These are phyloP conservation scores for Pugionium cornutum DNA, from an alignment of 345 rosid genomes.

Conservation along the genomic window DNA sequence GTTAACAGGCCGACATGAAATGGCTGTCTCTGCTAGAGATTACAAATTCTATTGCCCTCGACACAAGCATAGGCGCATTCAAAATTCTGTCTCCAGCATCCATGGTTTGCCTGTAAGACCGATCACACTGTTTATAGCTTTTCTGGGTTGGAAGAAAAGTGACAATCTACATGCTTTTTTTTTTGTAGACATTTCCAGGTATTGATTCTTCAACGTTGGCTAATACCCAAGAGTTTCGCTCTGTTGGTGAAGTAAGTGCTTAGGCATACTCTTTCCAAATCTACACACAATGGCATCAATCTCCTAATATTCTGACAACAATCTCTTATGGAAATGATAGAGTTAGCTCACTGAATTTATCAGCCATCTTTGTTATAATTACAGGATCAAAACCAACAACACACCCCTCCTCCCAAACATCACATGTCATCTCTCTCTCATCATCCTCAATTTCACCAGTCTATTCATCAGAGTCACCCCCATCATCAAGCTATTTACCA, in stretches of 20 bases:
- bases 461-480: conserved; percentile 49
- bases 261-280: background rate
- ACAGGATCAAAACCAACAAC: conserved; percentile 61
- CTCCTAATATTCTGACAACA: background rate
- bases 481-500: conserved; percentile 64
- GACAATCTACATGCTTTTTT: conserved; percentile 27
- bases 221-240: conserved; percentile 62
- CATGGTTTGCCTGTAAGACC: conserved; percentile 66
- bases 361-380: background rate
- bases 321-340: conserved; percentile 11
- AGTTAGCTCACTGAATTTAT: background rate
- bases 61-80: conserved; percentile 74
- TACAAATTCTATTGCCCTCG: conserved; percentile 90
- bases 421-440: conserved; percentile 60
- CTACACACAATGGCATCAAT: background rate
- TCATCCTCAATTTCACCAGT: conserved; percentile 59
- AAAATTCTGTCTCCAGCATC: conserved; percentile 54
- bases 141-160: conserved; percentile 2
- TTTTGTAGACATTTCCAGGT: conserved; percentile 56
- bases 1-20: conserved; percentile 80
- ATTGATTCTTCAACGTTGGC: conserved; percentile 57
- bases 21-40: conserved; percentile 68
- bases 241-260: conserved; percentile 55
- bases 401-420: conserved; percentile 61
- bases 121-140: background rate